A percentile compares a stretch with the other conserved stretches of the same genome.
Conservation (phyloP, 1,139 yeast genomes). For the Geotrichum histeridarum region DNA sequence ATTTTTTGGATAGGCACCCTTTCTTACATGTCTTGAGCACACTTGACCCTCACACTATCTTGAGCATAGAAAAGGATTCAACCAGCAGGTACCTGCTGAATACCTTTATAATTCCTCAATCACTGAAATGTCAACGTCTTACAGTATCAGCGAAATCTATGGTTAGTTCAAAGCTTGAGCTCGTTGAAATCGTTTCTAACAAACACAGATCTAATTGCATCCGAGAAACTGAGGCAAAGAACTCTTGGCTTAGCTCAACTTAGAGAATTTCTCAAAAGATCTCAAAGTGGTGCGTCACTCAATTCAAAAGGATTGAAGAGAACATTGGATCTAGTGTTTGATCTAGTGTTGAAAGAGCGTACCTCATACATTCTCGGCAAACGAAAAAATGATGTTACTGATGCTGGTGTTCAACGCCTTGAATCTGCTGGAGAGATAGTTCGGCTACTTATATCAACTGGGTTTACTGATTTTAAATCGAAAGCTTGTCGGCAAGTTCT, state of each 20-base stretch:
- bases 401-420: slow-evolving; percentile 11
- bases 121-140: slow-evolving; percentile 5
- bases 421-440: slow-evolving; percentile 9
- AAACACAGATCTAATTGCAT: slow-evolving; percentile 8
- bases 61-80: too few relatives aligned
- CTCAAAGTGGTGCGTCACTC: slow-evolving; percentile 8
- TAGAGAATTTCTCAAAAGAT: slow-evolving; percentile 5
- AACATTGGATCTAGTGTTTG: slow-evolving; percentile 4
- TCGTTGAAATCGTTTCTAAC: neutral
- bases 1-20: too few relatives aligned
- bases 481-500: slow-evolving; percentile 7
- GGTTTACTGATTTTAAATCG: slow-evolving; percentile 8
- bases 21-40: too few relatives aligned
- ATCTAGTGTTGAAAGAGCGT: slow-evolving; percentile 10
- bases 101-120: neutral
- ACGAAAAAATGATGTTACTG: slow-evolving; percentile 8
- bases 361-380: slow-evolving; percentile 5
- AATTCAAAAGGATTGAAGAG: slow-evolving; percentile 2
- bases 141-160: slow-evolving; percentile 4
- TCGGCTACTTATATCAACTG: slow-evolving; percentile 6
- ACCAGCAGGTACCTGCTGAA: too few relatives aligned
- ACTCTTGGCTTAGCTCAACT: slow-evolving; percentile 16
- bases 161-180: neutral
- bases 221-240: slow-evolving; percentile 16
- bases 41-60: too few relatives aligned